phyloP scores from a whole-genome alignment of 176 grass and related monocot genomes.

The Aegilops longissima region DNA sequence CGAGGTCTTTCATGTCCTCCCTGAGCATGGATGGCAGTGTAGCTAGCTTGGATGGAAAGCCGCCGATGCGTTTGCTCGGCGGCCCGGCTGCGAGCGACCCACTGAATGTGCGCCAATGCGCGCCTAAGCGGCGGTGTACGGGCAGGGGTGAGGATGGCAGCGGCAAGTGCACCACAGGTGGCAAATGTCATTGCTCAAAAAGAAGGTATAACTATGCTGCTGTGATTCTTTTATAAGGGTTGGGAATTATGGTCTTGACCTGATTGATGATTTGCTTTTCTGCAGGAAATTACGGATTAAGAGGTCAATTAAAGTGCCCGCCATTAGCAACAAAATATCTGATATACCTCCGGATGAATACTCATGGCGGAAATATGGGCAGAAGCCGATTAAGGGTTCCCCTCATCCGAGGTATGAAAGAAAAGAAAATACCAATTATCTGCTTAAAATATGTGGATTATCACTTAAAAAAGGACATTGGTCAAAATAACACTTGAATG shows the following conservation, averaged over 20 bases:
- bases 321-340: constrained; percentile 93
- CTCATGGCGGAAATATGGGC: constrained; percentile 97
- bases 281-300: constrained; percentile 80
- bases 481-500: constrained; percentile 25
- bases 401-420: constrained; percentile 90
- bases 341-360: constrained; percentile 95
- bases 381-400: constrained; percentile 97
- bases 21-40: constrained; percentile 76
- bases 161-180: constrained; percentile 63
- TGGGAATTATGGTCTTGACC: not conserved
- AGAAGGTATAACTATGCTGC: constrained; percentile 53
- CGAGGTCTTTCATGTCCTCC: constrained; percentile 68
- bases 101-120: constrained; percentile 22
- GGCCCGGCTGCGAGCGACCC: constrained; percentile 48
- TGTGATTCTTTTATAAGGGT: constrained; percentile 1
- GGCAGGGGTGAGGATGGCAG: constrained; percentile 63
- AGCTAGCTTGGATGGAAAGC: constrained; percentile 65
- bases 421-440: not conserved
- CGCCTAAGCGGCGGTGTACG: constrained; percentile 48
- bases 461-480: not conserved
- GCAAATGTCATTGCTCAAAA: constrained; percentile 88
- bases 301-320: constrained; percentile 92
- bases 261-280: not conserved
- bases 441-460: not conserved
- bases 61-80: constrained; percentile 63